These are phyloP conservation scores for Linum lewisii DNA, from an alignment of 345 rosid genomes.

Conservation along the genomic window DNA sequence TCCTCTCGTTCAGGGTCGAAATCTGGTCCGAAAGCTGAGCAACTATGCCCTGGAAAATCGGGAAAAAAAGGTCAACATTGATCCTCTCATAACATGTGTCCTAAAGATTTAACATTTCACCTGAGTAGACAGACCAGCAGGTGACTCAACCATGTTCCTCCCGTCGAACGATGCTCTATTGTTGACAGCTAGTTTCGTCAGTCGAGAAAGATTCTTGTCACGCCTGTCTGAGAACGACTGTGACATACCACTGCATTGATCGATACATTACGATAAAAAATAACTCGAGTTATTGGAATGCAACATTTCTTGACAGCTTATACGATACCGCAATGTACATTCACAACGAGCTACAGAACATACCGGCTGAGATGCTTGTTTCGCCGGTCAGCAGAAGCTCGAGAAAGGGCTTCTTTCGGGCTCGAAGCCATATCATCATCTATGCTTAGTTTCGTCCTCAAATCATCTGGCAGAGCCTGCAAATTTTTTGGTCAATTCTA, in stretches of 20 bases:
- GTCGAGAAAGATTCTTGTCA: constrained; percentile 58
- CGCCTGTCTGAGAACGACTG: constrained; percentile 60
- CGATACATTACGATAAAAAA: constrained; percentile 8
- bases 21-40: constrained; percentile 94
- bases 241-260: constrained; percentile 42
- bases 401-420: constrained; percentile 96
- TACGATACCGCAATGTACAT: too few relatives aligned
- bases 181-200: constrained; percentile 70
- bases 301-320: too few relatives aligned
- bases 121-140: constrained; percentile 63
- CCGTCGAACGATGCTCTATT: constrained; percentile 69
- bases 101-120: constrained; percentile 21
- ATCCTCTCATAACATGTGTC: too few relatives aligned
- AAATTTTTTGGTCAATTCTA: constrained; percentile 18
- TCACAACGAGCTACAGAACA: constrained; percentile 7
- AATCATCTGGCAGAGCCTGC: constrained; percentile 94
- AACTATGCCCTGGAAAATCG: constrained; percentile 50
- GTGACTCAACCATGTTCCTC: constrained; percentile 46
- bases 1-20: constrained; percentile 88
- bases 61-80: constrained; percentile 4
- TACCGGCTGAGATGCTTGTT: constrained; percentile 90
- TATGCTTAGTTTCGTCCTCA: constrained; percentile 84
- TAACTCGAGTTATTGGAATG: too few relatives aligned
- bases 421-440: constrained; percentile 82
- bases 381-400: constrained; percentile 93